Conservation (phyloP, 1,139 yeast species). For the Debaryomycetaceae sp. region DNA sequence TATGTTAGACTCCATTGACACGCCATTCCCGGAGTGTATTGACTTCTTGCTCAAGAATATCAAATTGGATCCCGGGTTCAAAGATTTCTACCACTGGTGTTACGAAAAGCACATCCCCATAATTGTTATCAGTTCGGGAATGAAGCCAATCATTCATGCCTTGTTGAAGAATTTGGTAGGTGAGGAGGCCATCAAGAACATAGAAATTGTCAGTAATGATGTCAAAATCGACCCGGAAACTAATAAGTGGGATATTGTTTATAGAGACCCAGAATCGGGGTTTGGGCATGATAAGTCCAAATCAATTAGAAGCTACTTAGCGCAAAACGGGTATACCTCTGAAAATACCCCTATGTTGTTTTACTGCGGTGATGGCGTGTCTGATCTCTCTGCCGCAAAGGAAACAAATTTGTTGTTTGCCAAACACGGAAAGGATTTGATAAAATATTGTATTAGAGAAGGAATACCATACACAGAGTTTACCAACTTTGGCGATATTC, state of each 20-base stretch:
- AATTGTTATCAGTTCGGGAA: slow-evolving; percentile 82
- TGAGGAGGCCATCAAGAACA: slow-evolving; percentile 63
- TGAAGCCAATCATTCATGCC: slow-evolving; percentile 86
- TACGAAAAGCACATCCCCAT: slow-evolving; percentile 67
- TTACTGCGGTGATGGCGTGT: slow-evolving; percentile 97
- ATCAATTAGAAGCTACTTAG: slow-evolving; percentile 67
- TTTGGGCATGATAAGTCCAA: slow-evolving; percentile 95
- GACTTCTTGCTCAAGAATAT: slow-evolving; percentile 59
- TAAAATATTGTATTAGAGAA: slow-evolving; percentile 77
- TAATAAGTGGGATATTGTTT: slow-evolving; percentile 74
- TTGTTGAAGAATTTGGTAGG: slow-evolving; percentile 74
- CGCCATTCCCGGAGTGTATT: slow-evolving; percentile 81
- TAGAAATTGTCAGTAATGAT: slow-evolving; percentile 81
- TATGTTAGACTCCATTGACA: slow-evolving; percentile 77
- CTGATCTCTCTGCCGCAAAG: slow-evolving; percentile 91
- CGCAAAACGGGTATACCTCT: slow-evolving; percentile 34
- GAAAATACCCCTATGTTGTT: slow-evolving; percentile 54
- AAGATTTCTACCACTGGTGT: slow-evolving; percentile 78
- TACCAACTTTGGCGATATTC: slow-evolving; percentile 70
- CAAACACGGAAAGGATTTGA: slow-evolving; percentile 85
- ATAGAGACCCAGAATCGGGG: slow-evolving; percentile 72
- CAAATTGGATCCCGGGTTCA: slow-evolving; percentile 87
- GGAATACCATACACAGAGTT: slow-evolving; percentile 83
- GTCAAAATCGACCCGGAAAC: slow-evolving; percentile 55
- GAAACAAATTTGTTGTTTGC: slow-evolving; percentile 94